Evolutionary conservation across 225 moss, liverwort and hornwort species (phyloP).

Genomic region (Climacium dendroides): DNA sequence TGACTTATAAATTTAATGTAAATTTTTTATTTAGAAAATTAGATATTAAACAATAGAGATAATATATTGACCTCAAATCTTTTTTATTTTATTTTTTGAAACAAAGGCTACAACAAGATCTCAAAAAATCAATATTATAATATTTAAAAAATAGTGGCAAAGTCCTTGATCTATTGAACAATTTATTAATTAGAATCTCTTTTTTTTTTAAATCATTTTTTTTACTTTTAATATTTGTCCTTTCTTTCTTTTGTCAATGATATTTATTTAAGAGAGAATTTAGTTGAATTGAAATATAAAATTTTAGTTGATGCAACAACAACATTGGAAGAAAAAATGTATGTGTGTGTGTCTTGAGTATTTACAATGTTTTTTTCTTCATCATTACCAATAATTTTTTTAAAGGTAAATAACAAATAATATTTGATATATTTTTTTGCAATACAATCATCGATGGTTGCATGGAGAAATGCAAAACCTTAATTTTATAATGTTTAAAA

Average conservation of each 20-base stretch:
- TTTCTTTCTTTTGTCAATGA: neutral
- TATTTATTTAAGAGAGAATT: fast-evolving
- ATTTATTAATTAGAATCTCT: neutral
- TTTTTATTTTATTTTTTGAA: neutral
- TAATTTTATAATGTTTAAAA: neutral
- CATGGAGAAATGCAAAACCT: fast-evolving
- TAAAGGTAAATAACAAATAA: neutral
- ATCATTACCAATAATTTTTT: fast-evolving
- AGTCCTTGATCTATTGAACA: neutral
- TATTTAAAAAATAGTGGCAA: no score
- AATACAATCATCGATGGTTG: neutral
- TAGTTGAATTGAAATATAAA: neutral
- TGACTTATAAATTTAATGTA: neutral
- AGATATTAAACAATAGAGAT: no score
- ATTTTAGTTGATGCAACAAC: neutral
- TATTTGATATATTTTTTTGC: neutral
- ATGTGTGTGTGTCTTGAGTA: no score
- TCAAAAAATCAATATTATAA: neutral
- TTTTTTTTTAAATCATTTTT: neutral
- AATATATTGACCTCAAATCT: neutral
- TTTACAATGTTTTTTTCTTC: neutral
- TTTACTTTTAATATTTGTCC: neutral
- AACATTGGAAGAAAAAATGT: no score
- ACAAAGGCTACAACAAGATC: neutral
- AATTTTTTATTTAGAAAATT: neutral